phyloP scores from a whole-genome alignment of 768 basidiomycete species.

The Panus rudis region DNA sequence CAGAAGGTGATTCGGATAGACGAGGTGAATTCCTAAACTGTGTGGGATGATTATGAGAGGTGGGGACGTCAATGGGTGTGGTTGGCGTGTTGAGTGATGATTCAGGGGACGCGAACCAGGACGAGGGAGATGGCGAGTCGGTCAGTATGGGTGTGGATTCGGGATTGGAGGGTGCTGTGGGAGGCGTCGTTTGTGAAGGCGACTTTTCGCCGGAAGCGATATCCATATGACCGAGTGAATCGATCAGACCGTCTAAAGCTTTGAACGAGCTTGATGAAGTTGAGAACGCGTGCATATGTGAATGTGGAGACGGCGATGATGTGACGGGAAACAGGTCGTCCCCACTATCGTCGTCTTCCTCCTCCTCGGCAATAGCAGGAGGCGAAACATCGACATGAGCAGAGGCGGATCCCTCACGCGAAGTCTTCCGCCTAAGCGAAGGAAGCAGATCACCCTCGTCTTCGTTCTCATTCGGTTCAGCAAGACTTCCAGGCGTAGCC shows the following conservation, averaged over 20 bases:
- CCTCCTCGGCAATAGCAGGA: constrained; percentile 20
- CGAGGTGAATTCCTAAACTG: neutral
- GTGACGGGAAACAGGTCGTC: constrained; percentile 53
- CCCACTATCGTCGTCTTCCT: constrained; percentile 35
- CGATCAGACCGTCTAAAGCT: no score
- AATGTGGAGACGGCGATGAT: constrained; percentile 44
- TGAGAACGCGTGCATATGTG: constrained; percentile 22
- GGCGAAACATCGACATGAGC: constrained; percentile 12
- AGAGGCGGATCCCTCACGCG: neutral
- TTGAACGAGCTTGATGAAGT: neutral
- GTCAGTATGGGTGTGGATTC: neutral
- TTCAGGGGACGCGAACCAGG: neutral
- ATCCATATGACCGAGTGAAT: neutral
- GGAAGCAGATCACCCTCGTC: constrained; percentile 6
- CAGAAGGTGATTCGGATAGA: no score
- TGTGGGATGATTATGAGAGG: neutral
- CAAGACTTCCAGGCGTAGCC: constrained; percentile 7
- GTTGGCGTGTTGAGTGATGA: neutral
- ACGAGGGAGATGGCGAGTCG: neutral
- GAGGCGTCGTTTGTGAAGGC: neutral
- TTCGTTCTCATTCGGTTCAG: constrained; percentile 1
- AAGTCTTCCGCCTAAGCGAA: constrained; percentile 7
- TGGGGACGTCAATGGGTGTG: neutral
- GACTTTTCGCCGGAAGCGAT: neutral
- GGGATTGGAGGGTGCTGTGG: neutral